Evolutionary conservation across 164 flowering plant genomes (phyloP), one percentile per base, ranked within the genome.

Genomic region (Aristolochia contorta): DNA sequence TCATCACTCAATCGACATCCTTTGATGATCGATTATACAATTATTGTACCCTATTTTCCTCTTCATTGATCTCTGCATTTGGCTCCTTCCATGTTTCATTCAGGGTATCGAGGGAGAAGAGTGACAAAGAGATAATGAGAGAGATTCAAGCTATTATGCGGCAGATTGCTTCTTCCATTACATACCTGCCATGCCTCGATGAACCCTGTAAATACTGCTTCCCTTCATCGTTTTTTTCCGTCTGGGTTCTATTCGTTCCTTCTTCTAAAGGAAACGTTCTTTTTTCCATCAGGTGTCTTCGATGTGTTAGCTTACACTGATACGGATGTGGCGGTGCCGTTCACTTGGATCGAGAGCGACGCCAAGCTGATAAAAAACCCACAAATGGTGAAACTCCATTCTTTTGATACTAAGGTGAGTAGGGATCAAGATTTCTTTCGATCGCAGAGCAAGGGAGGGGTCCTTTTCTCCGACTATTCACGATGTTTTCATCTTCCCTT

Each of bases 101-200:
- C 77, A 93, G 99, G 22, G 91, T 82, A 27, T 85, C 95, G 24
- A 86, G 82, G 75, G 99, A 88, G 71, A 93, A 93, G 80, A 90
- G 97, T 76, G 97, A 93, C 66, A 93, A 90, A 61, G 97, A 93
- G 68, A 93, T 93, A 3, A 91, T 94, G 99, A 86, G 96, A 68
- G 99, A 94, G 69, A 94, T 91, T 57, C 99, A 91, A 74, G 97
- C 95, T 18, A 87, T 94, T 56, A 94, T 94, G 97, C 71, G 95
- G 24, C 95, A 94, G 81, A 88, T 91, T 59, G 91, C 91, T 18
- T 88, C 96, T 23, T 83, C 91, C 75, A 89, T 94, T 43, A 84
- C 97, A 50, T 90, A 94, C 73, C 68, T 94, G 85, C 95, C 99
- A 6, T 91, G 96, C 79, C 84, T 91, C 13, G 97, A 94, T 62